Conservation (phyloP, 805 yeast genomes). For the Candida saitoana region DNA sequence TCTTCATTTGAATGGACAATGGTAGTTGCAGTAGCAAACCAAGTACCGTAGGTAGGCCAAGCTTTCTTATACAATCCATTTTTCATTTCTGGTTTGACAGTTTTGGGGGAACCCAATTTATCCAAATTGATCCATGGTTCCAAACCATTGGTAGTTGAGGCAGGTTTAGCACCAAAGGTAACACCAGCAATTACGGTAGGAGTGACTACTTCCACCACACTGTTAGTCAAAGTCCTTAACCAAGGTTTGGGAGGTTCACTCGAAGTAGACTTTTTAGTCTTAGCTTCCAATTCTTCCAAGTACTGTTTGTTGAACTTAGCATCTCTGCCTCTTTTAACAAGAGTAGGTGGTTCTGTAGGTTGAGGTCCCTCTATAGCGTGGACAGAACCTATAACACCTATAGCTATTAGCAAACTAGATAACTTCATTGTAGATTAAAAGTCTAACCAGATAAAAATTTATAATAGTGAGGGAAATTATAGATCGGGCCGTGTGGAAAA, state of each 20-base stretch:
- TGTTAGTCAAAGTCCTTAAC: slow-evolving; percentile 64
- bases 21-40: slow-evolving; percentile 68
- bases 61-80: slow-evolving; percentile 65
- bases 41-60: slow-evolving; percentile 70
- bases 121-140: slow-evolving; percentile 80
- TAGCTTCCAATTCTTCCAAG: slow-evolving; percentile 20
- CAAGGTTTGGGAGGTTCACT: slow-evolving; percentile 49
- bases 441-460: no score
- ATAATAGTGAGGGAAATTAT: neutral
- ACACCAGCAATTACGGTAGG: slow-evolving; percentile 64
- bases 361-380: slow-evolving; percentile 1
- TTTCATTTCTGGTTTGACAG: slow-evolving; percentile 71
- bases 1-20: slow-evolving; percentile 54
- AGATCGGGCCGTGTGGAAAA: no score
- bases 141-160: slow-evolving; percentile 63
- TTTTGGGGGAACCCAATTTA: slow-evolving; percentile 74
- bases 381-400: neutral
- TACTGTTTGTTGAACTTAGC: slow-evolving; percentile 28
- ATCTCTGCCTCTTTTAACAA: slow-evolving; percentile 24
- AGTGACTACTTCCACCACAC: slow-evolving; percentile 53
- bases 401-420: neutral
- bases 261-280: slow-evolving; percentile 9
- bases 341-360: slow-evolving; percentile 10
- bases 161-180: slow-evolving; percentile 65
- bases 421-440: neutral